These are phyloP conservation scores for Albatrellus ellisii DNA, from an alignment of 768 basidiomycete genomes.

Conservation along the genomic window DNA sequence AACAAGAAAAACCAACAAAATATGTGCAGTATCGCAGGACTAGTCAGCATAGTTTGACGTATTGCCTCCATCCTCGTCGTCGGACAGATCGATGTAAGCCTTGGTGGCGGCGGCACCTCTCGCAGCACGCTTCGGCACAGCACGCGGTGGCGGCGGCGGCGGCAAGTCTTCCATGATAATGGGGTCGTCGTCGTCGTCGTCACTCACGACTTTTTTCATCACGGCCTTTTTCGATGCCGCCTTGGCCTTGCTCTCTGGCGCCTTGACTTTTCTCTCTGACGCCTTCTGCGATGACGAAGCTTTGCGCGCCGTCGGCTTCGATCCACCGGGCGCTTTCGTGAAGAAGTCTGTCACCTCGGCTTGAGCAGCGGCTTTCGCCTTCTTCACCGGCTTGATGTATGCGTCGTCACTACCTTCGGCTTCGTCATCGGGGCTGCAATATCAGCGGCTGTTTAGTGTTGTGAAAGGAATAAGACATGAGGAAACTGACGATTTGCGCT, in stretches of 20 bases:
- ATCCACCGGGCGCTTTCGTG: conserved; percentile 27
- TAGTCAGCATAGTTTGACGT: not conserved
- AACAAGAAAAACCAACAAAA: not conserved
- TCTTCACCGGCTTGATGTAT: conserved; percentile 39
- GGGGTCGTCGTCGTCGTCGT: conserved; percentile 33
- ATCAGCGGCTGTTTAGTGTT: not conserved
- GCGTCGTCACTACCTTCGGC: conserved; percentile 2
- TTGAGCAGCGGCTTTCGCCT: conserved; percentile 24
- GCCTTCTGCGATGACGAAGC: conserved; percentile 9
- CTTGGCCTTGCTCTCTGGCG: conserved; percentile 4
- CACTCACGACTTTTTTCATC: conserved; percentile 19
- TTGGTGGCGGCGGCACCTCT: conserved; percentile 39
- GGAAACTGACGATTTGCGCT: conserved; percentile 54
- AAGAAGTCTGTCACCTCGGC: conserved; percentile 46
- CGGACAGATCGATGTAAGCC: conserved; percentile 27
- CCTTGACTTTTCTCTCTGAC: conserved; percentile 2
- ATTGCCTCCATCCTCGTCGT: conserved; percentile 32
- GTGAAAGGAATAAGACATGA: not conserved
- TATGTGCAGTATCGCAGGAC: too few relatives aligned
- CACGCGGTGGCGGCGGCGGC: conserved; percentile 28
- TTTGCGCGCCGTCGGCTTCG: conserved; percentile 18
- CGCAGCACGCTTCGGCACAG: conserved; percentile 32
- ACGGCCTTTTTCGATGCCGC: conserved; percentile 5
- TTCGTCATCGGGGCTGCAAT: conserved; percentile 1
- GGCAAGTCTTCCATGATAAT: conserved; percentile 26